Conservation (phyloP, 768 basidiomycete species). For the Scleroderma citrinum region DNA sequence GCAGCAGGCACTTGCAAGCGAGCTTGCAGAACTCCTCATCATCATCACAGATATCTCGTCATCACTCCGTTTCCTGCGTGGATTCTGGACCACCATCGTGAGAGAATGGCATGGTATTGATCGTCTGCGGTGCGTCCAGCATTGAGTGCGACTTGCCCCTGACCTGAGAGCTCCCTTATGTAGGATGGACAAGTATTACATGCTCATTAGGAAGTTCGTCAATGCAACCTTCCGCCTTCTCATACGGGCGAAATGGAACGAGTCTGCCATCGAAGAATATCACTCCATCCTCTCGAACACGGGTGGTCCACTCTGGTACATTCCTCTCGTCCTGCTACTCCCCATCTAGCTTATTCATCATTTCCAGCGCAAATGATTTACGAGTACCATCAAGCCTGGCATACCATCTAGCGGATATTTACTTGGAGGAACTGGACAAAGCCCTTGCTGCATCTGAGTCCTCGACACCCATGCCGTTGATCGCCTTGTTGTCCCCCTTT, state of each 20-base stretch:
- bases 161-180: constrained; percentile 5
- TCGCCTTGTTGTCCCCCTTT: constrained; percentile 63
- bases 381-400: constrained; percentile 73
- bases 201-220: constrained; percentile 86
- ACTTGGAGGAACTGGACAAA: constrained; percentile 84
- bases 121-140: constrained; percentile 61
- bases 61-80: constrained; percentile 72
- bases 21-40: constrained; percentile 77
- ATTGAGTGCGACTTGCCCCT: neutral
- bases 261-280: constrained; percentile 48
- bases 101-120: constrained; percentile 95
- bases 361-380: constrained; percentile 55
- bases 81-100: constrained; percentile 88
- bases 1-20: constrained; percentile 84
- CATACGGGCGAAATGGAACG: constrained; percentile 64
- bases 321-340: neutral
- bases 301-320: constrained; percentile 86
- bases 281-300: constrained; percentile 56
- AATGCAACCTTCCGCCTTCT: constrained; percentile 83
- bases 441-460: constrained; percentile 31
- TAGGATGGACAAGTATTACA: constrained; percentile 96
- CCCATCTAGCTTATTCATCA: constrained; percentile 5
- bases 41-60: constrained; percentile 51
- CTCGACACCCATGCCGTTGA: constrained; percentile 41
- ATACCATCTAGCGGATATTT: constrained; percentile 87